Evolutionary conservation across 2,329 filamentous ascomycete species (phyloP).

Genomic region (Graphiopsis chlorocephala): DNA sequence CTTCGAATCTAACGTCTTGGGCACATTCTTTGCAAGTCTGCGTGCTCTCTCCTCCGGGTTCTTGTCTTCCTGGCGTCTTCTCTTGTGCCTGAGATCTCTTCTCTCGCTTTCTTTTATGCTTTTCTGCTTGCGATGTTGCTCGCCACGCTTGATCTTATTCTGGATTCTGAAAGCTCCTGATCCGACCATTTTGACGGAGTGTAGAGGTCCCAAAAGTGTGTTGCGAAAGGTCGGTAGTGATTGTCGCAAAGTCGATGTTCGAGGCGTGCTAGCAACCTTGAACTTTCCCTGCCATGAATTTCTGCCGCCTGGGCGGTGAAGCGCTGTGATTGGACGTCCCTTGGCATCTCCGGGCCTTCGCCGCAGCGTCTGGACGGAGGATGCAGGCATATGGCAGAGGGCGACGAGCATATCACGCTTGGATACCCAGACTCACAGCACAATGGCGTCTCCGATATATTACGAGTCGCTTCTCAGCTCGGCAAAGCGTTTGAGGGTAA

Average conservation of each 20-base stretch:
- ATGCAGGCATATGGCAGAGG: neutral
- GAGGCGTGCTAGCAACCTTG: neutral
- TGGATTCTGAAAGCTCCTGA: conserved; percentile 32
- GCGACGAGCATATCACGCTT: neutral
- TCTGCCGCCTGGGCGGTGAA: conserved; percentile 13
- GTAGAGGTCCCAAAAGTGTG: neutral
- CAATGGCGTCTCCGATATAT: conserved; percentile 46
- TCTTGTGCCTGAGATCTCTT: conserved; percentile 71
- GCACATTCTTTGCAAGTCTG: conserved; percentile 73
- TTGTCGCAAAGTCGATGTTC: conserved; percentile 13
- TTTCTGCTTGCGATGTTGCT: conserved; percentile 78
- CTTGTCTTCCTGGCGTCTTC: conserved; percentile 81
- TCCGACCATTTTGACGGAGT: conserved; percentile 13
- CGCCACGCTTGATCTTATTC: conserved; percentile 70
- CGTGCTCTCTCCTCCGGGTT: conserved; percentile 72
- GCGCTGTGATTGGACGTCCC: neutral
- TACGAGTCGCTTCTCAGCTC: conserved; percentile 43
- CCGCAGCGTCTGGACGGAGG: conserved; percentile 5
- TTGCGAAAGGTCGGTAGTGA: neutral
- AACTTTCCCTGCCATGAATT: conserved; percentile 5
- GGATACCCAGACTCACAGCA: conserved; percentile 10
- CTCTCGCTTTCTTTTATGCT: conserved; percentile 69
- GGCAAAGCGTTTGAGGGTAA: conserved; percentile 44
- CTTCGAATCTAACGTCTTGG: conserved; percentile 80
- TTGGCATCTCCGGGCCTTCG: conserved; percentile 8